These are phyloP conservation scores for Margaritispora aquatica DNA, from an alignment of 495 filamentous ascomycete genomes.

Conservation along the genomic window DNA sequence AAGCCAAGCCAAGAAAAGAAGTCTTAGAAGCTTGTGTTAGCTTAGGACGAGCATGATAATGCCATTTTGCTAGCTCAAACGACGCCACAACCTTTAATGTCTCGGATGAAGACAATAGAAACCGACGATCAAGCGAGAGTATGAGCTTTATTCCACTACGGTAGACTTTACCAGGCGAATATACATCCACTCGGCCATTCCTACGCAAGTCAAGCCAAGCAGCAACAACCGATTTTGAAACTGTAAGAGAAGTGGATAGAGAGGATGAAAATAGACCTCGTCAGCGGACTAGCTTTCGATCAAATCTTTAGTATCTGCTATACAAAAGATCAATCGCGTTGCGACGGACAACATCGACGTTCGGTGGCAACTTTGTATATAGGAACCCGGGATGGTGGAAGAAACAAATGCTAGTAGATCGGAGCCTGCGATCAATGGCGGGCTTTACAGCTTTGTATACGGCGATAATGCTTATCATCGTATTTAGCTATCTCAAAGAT, in stretches of 20 bases:
- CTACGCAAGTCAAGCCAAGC: constrained; percentile 1
- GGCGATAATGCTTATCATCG: constrained; percentile 1
- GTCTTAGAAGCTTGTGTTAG: no score
- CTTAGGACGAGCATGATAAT: no score
- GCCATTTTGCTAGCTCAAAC: background rate
- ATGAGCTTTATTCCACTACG: background rate
- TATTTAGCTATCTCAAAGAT: constrained; percentile 1
- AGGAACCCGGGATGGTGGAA: constrained; percentile 8
- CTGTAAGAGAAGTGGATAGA: background rate
- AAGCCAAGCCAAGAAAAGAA: background rate
- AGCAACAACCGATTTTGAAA: background rate
- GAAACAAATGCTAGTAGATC: constrained; percentile 14
- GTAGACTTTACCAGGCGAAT: background rate
- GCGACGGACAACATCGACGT: background rate
- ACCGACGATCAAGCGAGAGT: background rate
- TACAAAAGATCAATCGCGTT: background rate
- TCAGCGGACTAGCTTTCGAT: constrained; percentile 1
- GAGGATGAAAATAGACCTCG: background rate
- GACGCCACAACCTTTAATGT: background rate
- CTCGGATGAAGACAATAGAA: background rate
- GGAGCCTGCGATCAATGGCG: constrained; percentile 9
- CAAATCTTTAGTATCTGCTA: background rate
- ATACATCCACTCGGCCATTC: constrained; percentile 5
- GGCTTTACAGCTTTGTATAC: constrained; percentile 7
- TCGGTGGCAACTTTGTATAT: constrained; percentile 7